Evolutionary conservation across 2,329 filamentous ascomycete genomes (phyloP), one percentile per base, ranked within the genome.

Genomic region (Calycina herbarum): DNA sequence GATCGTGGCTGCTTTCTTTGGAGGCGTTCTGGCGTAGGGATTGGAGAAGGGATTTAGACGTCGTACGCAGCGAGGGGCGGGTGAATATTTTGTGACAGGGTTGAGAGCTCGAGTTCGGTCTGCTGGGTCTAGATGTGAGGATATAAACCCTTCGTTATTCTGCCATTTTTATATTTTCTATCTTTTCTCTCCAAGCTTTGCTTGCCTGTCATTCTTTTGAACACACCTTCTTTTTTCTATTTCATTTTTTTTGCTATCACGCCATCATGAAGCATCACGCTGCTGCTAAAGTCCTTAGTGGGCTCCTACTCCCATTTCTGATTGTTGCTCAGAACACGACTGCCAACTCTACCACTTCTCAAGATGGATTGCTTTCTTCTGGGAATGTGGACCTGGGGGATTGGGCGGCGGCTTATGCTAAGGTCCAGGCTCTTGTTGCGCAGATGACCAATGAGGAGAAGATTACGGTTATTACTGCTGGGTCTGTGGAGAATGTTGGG

Each of bases 381-480:
- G 42, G 59, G 6, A 61, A 61, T 61, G 67, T 70, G 20, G 65
- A 64, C 4, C 67, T 74, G 11, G 77, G 77, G 5, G 67, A 72
- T 8, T 80, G 78, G 78, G 73, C 75, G 31, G 68, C 69, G 15
- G 77, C 78, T 0, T 77, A 77, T 42, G 62, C 69, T 13, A 77
- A 78, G 64, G 80, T 80, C 2, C 74, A 72, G 64, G 72, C 70
- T 1, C 72, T 82, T 15, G 77, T 81, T 15, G 73, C 74, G 0
- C 74, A 78, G 51, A 70, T 82, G 59, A 80, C 78, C 1, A 69
- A 77, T 6, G 77, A 79, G 40, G 79, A 82, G 66, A 81, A 82
- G 64, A 74, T 77, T 5, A 80, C 79, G 66, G 72, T 77, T 40
- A 78, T 78, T 2, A 75, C 76, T 42, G 77, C 78, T 27, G 61